Base-by-base conservation (phyloP, 345 rosid species). In the Salix suchowensis region DNA sequence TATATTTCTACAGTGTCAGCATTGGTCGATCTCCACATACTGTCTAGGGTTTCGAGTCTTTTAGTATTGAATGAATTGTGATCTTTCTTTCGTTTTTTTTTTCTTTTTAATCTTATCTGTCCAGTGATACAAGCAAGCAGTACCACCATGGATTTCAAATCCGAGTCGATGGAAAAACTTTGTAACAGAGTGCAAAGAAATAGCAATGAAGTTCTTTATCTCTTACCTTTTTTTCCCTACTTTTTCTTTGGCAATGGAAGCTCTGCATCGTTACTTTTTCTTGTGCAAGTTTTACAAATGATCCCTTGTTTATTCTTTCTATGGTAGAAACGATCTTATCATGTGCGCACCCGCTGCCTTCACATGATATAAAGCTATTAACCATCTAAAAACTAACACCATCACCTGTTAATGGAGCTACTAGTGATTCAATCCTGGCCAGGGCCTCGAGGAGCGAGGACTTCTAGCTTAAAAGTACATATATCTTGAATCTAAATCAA, bases 151-250 rank as follows among this genome's bases (percentile, higher is more conserved):
- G 77, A 74, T 84, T 80, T 82, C 70, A 74, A 77, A 69, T 40
- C 76, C 19, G 73, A 78, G 72, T 80, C 34, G 6, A 65, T 77
- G 72, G 65, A 60, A 70, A 71, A 70, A 55, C 80, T 71, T 79
- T 84, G 77, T 84, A 79, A 77, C 69, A 81, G 82, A 86, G 78
- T 82, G 85, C 84, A 81, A 73, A 75, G 82, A 67, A 84, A 82
- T 77, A 74, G 83, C 80, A 85, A 75, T 74, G 77, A 70, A 82
- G 79, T 70, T 77, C 61, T 61, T 77, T 82, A 67, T 67, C 71
- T 73, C 78, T 76, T 46, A 11, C 60, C 72, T 61, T 40, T 39
- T 30, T 52, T 1, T 0, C 7, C 7, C 50, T 40, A 15, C 32
- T 58, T 74, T 77, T 65, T 18, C 66, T 58, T 54, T 77, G 42